Evolutionary conservation across 352 stramenopile species (phyloP).

Genomic region (Discostella stelligera): DNA sequence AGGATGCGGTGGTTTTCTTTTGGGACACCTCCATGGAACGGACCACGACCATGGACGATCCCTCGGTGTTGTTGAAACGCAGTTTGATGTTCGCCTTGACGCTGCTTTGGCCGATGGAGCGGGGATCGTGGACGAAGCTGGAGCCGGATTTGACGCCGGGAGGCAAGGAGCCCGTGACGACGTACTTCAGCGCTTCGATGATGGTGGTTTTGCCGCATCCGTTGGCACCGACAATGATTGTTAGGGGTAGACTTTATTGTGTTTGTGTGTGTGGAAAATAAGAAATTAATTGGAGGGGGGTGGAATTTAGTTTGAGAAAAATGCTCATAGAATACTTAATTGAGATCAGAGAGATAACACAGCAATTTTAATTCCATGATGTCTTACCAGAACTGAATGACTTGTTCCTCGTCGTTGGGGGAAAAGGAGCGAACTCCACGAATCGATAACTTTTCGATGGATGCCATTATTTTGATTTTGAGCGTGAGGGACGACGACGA

Average conservation of each 20-base stretch:
- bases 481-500: neutral
- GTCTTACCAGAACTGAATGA: constrained; percentile 94
- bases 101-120: constrained; percentile 73
- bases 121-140: constrained; percentile 97
- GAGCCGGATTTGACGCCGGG: constrained; percentile 86
- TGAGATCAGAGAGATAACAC: no score
- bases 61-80: constrained; percentile 89
- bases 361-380: no score
- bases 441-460: constrained; percentile 98
- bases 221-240: constrained; percentile 90
- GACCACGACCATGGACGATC: constrained; percentile 87
- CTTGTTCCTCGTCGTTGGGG: constrained; percentile 90
- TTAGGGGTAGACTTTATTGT: constrained; percentile 89
- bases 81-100: constrained; percentile 92
- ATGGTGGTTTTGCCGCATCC: constrained; percentile 95
- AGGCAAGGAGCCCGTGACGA: constrained; percentile 92
- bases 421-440: constrained; percentile 97
- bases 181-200: constrained; percentile 99
- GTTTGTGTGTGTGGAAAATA: no score
- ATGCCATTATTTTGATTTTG: constrained; percentile 86
- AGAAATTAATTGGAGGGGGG: no score
- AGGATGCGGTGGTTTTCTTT: constrained; percentile 88
- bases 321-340: neutral
- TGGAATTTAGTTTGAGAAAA: neutral
- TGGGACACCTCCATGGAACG: constrained; percentile 93